Evolutionary conservation across 345 rosid species (phyloP), one percentile per base, ranked within the genome.

Genomic region (Psidium guajava): DNA sequence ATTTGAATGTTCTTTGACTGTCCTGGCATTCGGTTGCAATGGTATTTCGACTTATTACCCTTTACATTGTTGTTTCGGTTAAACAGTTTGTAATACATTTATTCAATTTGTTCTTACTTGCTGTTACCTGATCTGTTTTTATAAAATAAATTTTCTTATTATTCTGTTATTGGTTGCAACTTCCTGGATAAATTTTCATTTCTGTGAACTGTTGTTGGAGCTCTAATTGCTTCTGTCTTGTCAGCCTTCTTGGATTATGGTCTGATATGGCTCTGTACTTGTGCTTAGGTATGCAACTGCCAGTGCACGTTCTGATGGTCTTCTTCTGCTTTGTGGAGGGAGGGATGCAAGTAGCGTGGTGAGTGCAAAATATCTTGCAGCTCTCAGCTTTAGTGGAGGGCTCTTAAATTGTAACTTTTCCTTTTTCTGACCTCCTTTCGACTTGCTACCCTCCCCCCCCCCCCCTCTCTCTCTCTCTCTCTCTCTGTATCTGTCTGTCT

Each of bases 291-390:
- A 97, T 90, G 99, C 99, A 47, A 97, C 99, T 86, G 99, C 99
- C 88, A 96, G 99, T 93, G 99, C 99, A n/a, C 96, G 99, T 49
- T 97, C 99, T 54, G 98, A 97, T 87, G 99, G 99, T 84, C 99
- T 97, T 91, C 99, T 97, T 86, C 89, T 97, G 86, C 99, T 97
- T 84, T 97, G 99, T 91, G 99, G 99, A 42, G 99, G 99, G 89
- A 96, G 99, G 85, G 99, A 97, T 92, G 95, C 97, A 24, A 97
- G 88, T 83, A 97, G 98, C 88, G 99, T 97, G 98, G 99, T 97
- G 85, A 90, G 96, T 77, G 16, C 81, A n/a, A 50, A 84, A 64
- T 61, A 64, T 42, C 27, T 55, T 42, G 40, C 21, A 18, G 22
- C 22, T 36, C 20, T 84, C 49, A 59, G 81, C 40, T 84, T 82